Conservation (phyloP, 1,139 yeast genomes). For the Yamadazyma siamensis region DNA sequence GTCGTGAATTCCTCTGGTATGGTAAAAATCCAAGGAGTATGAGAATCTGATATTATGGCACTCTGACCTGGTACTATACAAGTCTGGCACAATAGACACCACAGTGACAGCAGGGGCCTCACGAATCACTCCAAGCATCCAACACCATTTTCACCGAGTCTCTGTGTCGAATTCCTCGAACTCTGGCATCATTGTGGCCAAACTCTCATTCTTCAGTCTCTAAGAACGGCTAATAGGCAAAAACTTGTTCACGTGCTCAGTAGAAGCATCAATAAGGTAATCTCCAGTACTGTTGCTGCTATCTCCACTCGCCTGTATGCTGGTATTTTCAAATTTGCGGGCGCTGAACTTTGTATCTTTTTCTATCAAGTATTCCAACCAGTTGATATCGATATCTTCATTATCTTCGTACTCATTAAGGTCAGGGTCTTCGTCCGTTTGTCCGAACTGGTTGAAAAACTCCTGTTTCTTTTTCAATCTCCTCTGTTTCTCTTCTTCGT, state of each 20-base stretch:
- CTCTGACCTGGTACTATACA: too few relatives aligned
- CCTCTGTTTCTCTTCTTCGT: constrained; percentile 25
- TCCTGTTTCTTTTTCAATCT: constrained; percentile 33
- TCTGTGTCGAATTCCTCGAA: too few relatives aligned
- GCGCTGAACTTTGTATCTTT: constrained; percentile 45
- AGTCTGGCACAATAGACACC: too few relatives aligned
- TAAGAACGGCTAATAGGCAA: too few relatives aligned
- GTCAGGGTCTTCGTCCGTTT: constrained; percentile 19
- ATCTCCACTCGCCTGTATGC: constrained; percentile 13
- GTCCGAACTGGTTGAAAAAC: constrained; percentile 36
- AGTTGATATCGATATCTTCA: constrained; percentile 28
- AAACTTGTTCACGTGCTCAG: constrained; percentile 8
- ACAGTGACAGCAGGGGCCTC: too few relatives aligned
- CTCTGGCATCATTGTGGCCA: too few relatives aligned
- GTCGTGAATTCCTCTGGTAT: too few relatives aligned
- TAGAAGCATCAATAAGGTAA: constrained; percentile 10
- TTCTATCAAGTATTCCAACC: constrained; percentile 44
- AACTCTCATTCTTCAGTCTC: too few relatives aligned
- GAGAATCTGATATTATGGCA: too few relatives aligned
- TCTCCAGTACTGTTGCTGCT: constrained; percentile 7
- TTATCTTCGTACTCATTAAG: constrained; percentile 21
- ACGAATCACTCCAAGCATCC: too few relatives aligned
- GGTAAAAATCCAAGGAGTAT: too few relatives aligned
- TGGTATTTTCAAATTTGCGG: constrained; percentile 35
- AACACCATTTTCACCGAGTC: too few relatives aligned